Percentiles rank a stretch among this genome's conserved stretches.
Evolutionary conservation across 306 rosid genomes (phyloP).

Genomic region (Rosa multiflora): DNA sequence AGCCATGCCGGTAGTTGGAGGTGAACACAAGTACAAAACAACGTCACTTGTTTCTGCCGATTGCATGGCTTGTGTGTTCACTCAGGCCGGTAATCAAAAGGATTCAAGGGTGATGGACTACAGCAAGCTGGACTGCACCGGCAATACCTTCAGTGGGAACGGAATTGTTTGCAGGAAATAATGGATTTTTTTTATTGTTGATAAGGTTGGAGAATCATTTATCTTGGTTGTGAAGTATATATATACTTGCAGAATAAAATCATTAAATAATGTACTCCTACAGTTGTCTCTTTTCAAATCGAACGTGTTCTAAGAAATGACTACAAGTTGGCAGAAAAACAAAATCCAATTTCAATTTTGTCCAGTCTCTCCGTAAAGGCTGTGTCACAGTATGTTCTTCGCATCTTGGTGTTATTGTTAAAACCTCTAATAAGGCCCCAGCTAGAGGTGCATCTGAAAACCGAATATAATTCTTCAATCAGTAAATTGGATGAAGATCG

Average conservation of each 20-base stretch:
- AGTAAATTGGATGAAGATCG: no score
- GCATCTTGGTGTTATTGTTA: no score
- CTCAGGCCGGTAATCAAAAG: constrained; percentile 19
- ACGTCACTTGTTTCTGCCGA: constrained; percentile 62
- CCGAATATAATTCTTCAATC: no score
- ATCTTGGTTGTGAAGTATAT: not conserved
- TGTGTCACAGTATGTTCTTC: no score
- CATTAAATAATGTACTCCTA: not conserved
- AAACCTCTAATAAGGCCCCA: no score
- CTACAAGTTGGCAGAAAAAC: no score
- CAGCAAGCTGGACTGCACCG: constrained; percentile 55
- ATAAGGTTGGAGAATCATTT: not conserved
- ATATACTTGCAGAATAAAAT: not conserved
- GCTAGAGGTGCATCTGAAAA: no score
- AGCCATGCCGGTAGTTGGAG: constrained; percentile 83
- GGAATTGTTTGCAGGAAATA: constrained; percentile 78
- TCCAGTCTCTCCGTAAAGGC: no score
- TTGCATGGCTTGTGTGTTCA: constrained; percentile 61
- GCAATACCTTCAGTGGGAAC: constrained; percentile 53
- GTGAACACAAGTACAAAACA: constrained; percentile 71
- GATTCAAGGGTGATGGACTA: constrained; percentile 25
- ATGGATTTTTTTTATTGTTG: not conserved
- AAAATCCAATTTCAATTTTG: no score
- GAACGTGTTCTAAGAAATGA: not conserved
- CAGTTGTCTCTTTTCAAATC: not conserved